A percentile compares a stretch with the other conserved stretches of the same genome.
Conservation (phyloP, 2,329 filamentous ascomycete species). For the Trichophyton mentagrophytes region DNA sequence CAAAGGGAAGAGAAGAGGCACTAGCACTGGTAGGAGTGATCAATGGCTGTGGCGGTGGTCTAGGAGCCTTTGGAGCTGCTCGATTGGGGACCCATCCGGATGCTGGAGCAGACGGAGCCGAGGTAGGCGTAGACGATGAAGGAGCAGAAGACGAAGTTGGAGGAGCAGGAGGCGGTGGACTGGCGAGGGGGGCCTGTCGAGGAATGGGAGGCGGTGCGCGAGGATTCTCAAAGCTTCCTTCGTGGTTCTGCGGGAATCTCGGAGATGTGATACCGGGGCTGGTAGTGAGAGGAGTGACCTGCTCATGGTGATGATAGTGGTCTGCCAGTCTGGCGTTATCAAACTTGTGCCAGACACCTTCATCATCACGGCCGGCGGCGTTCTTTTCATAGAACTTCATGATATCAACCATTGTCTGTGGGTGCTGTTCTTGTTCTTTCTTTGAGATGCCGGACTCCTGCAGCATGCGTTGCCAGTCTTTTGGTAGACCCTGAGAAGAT, state of each 20-base stretch:
- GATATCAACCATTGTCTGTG: conserved; percentile 89
- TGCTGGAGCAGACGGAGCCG: conserved; percentile 17
- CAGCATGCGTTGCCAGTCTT: conserved; percentile 94
- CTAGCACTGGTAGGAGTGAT: conserved; percentile 41
- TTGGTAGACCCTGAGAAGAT: conserved; percentile 62
- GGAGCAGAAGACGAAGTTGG: conserved; percentile 10
- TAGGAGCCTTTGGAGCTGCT: conserved; percentile 76
- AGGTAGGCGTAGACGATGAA: no score
- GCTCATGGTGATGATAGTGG: conserved; percentile 21
- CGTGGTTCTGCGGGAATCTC: conserved; percentile 75
- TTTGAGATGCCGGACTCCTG: conserved; percentile 93
- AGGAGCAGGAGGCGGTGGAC: conserved; percentile 37
- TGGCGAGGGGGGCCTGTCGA: conserved; percentile 24
- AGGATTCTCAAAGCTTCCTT: conserved; percentile 95
- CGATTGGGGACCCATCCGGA: conserved; percentile 61
- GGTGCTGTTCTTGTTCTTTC: conserved; percentile 89
- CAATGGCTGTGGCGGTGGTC: conserved; percentile 36
- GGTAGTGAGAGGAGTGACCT: conserved; percentile 41
- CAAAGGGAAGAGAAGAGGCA: conserved; percentile 25
- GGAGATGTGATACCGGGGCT: conserved; percentile 45
- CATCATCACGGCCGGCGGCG: conserved; percentile 64
- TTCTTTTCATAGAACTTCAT: conserved; percentile 96
- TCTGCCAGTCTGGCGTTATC: conserved; percentile 58
- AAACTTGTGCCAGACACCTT: conserved; percentile 91
- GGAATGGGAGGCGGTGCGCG: conserved; percentile 85